Evolutionary conservation across 225 moss, liverwort and hornwort species (phyloP).

Genomic region (Anthoceros angustus): DNA sequence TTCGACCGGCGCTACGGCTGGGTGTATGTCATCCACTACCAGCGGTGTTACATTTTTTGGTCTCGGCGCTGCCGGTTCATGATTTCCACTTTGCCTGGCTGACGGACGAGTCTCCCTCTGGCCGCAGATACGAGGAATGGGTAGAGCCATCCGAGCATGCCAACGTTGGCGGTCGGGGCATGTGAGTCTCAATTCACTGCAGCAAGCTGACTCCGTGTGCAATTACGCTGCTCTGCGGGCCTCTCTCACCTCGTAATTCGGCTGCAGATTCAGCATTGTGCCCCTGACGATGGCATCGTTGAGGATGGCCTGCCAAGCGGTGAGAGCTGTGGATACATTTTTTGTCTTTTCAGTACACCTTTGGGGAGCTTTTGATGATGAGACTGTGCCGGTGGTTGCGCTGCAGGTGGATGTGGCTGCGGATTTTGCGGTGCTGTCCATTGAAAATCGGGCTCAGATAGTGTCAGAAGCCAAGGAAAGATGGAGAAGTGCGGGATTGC

Average conservation of each 20-base stretch:
- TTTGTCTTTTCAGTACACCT: background rate
- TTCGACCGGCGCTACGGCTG: slow-evolving; percentile 51
- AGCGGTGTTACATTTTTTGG: background rate
- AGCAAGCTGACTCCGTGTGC: background rate
- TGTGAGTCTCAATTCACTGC: slow-evolving; percentile 16
- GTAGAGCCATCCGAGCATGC: slow-evolving; percentile 40
- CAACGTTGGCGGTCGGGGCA: slow-evolving; percentile 38
- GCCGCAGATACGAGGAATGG: slow-evolving; percentile 38
- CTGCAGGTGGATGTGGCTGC: background rate
- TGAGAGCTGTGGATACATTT: background rate
- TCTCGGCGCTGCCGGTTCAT: background rate
- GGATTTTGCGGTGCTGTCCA: background rate
- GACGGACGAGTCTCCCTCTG: no score
- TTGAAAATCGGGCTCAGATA: background rate
- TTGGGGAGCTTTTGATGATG: background rate
- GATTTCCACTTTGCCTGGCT: background rate
- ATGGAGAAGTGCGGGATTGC: background rate
- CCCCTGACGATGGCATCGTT: background rate
- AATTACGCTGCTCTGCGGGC: background rate
- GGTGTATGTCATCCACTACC: slow-evolving; percentile 18
- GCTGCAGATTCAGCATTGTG: background rate
- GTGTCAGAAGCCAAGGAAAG: background rate
- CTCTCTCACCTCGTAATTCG: background rate
- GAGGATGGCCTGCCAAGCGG: background rate
- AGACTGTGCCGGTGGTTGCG: background rate